A percentile compares a stretch with the other conserved stretches of the same genome.
phyloP scores from a whole-genome alignment of 2,329 filamentous ascomycete species.

The Curvularia lunata region DNA sequence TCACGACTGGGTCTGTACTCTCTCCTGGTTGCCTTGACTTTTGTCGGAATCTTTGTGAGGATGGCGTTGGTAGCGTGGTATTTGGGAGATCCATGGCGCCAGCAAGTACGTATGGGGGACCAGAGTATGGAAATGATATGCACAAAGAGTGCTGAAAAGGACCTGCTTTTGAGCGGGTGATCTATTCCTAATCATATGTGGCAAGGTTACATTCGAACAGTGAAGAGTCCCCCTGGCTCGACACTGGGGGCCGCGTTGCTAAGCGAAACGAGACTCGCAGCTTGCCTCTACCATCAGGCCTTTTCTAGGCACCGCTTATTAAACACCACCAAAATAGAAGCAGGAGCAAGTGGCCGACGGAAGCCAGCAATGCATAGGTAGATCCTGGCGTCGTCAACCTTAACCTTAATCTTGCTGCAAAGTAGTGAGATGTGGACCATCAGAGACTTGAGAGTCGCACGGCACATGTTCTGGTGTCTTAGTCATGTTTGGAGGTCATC shows the following conservation, averaged over 20 bases:
- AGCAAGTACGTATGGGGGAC: conserved; percentile 21
- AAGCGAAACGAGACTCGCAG: conserved; percentile 21
- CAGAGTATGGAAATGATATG: conserved; percentile 15
- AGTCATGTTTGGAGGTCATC: conserved; percentile 5
- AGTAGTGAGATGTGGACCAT: conserved; percentile 15
- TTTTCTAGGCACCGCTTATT: conserved; percentile 38
- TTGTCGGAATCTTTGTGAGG: conserved; percentile 13
- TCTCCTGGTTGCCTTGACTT: conserved; percentile 17
- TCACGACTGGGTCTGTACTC: conserved; percentile 23
- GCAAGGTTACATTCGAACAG: conserved; percentile 29
- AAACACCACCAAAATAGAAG: conserved; percentile 38
- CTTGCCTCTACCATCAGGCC: conserved; percentile 20
- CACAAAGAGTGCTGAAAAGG: conserved; percentile 15
- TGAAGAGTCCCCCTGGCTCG: conserved; percentile 20
- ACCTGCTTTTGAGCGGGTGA: conserved; percentile 29
- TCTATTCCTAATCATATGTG: conserved; percentile 19
- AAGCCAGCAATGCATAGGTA: conserved; percentile 23
- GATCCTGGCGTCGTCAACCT: conserved; percentile 24
- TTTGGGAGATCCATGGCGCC: conserved; percentile 29
- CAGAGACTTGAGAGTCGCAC: conserved; percentile 12
- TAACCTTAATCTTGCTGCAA: conserved; percentile 30
- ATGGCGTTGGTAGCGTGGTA: conserved; percentile 16
- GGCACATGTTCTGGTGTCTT: conserved; percentile 2
- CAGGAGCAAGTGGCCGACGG: conserved; percentile 13
- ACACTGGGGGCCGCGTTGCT: conserved; percentile 18